Base-by-base conservation (phyloP, 2,329 filamentous ascomycete species). In the Paracoccidioides lutzii region DNA sequence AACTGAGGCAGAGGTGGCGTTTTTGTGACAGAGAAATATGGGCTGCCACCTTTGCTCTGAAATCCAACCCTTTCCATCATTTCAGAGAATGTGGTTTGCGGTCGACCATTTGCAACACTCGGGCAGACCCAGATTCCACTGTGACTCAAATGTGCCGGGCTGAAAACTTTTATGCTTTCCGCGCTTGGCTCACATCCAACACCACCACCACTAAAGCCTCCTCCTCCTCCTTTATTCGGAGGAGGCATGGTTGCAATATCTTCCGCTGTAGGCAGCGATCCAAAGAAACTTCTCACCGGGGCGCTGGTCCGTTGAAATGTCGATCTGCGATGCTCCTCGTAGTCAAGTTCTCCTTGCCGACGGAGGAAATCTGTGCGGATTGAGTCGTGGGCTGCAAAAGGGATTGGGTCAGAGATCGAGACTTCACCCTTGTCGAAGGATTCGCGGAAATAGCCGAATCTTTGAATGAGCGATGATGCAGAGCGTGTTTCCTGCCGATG, bases 81-180 rank as follows among this genome's bases (percentile, higher is more conserved):
- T 55, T 71, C 66, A 7, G 65, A 65, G 42, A 73, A 71, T 0
- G 67, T 71, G 5, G 68, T 71, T 50, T 67, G 64, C 4, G 67
- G 69, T 9, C 64, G 60, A 12, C 59, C 59, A 37, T 54, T 42
- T 6, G 63, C 64, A 52, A 66, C 65, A 32, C 63, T 61, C 0
- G 66, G 69, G 1, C 62, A 64, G 10, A 65, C 57, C 62, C 56
- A 63, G 57, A 55, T 70, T 64, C 42, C 64, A 63, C 7, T 67
- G 28, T 58, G 42, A 30, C 54, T 54, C 45, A 58, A 42, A 12
- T 59, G 67, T 4, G 68, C 69, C 0, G 75, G 75, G 14, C 73
- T 73, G 59, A 75, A 76, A 4, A 77, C 69, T 53, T 67, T 71
- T 58, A 76, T 76, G 58, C 70, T 76, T 59, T 76, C 74, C 10